Conservation (phyloP, 1,284 basidiomycete genomes). For the Cutaneotrichosporon sp. region DNA sequence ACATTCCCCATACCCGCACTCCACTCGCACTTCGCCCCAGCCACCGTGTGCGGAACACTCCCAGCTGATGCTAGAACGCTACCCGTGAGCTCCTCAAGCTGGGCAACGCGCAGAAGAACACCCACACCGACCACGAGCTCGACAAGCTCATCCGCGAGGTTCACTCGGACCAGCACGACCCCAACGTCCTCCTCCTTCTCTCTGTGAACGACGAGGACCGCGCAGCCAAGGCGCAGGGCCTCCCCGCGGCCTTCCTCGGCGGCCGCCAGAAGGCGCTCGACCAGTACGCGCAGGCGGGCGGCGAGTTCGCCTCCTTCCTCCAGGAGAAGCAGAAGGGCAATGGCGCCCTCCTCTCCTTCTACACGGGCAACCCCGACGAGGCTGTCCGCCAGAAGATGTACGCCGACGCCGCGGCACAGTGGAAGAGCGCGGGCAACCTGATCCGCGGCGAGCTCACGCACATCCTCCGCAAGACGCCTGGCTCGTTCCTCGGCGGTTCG, state of each 20-base stretch:
- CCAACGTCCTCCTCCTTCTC: constrained; percentile 59
- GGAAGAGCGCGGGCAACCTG: constrained; percentile 43
- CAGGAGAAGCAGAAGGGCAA: constrained; percentile 59
- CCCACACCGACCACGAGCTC: constrained; percentile 37
- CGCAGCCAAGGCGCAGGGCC: constrained; percentile 53
- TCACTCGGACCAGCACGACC: constrained; percentile 62
- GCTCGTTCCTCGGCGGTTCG: constrained; percentile 35
- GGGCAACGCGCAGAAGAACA: constrained; percentile 45
- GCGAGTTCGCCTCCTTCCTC: constrained; percentile 60
- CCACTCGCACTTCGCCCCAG: too few relatives aligned
- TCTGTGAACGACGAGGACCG: constrained; percentile 61
- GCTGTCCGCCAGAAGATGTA: constrained; percentile 26
- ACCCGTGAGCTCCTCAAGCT: constrained; percentile 58
- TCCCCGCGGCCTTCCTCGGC: constrained; percentile 55
- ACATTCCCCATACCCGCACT: neutral
- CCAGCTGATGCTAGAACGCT: constrained; percentile 49
- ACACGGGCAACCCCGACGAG: constrained; percentile 34
- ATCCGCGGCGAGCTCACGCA: constrained; percentile 45
- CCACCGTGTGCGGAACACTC: too few relatives aligned
- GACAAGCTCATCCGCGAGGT: constrained; percentile 51
- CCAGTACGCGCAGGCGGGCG: constrained; percentile 54
- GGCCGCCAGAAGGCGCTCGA: constrained; percentile 56
- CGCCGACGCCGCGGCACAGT: constrained; percentile 36
- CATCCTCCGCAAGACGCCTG: constrained; percentile 37
- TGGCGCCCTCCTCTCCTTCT: constrained; percentile 55